These are phyloP conservation scores for Elaeagnus macrophylla DNA, from an alignment of 306 rosid species.

Conservation along the genomic window DNA sequence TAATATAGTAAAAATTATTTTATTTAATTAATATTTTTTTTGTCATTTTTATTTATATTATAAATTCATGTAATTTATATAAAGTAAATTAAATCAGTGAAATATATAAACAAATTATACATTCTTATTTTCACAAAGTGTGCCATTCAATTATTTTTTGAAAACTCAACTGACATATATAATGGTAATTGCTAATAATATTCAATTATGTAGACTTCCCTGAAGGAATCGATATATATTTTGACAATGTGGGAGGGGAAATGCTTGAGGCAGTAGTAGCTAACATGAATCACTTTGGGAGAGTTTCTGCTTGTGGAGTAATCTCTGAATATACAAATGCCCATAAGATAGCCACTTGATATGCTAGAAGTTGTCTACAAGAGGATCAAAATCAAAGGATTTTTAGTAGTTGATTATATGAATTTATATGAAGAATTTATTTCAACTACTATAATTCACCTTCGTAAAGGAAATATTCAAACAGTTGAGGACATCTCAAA, in stretches of 20 bases:
- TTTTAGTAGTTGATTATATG: conserved; percentile 35
- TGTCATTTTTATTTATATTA: too few species aligned
- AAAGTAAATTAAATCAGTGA: too few species aligned
- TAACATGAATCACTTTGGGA: conserved; percentile 59
- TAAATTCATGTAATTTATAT: too few species aligned
- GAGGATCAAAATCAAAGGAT: conserved; percentile 51
- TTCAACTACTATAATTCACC: conserved; percentile 27
- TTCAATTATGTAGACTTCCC: conserved; percentile 40
- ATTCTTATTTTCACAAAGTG: too few species aligned
- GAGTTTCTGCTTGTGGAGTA: conserved; percentile 57
- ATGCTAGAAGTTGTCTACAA: conserved; percentile 54
- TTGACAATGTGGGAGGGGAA: conserved; percentile 73
- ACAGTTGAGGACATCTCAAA: conserved; percentile 43
- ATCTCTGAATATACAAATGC: conserved; percentile 47
- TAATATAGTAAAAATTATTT: too few species aligned
- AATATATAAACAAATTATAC: too few species aligned
- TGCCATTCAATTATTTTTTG: too few species aligned
- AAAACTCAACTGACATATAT: too few species aligned
- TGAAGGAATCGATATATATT: conserved; percentile 65
- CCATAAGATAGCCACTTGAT: conserved; percentile 32
- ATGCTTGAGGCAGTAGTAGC: conserved; percentile 63
- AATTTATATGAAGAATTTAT: conserved; percentile 31
- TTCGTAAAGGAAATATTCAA: conserved; percentile 32
- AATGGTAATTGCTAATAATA: background rate
- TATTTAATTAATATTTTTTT: too few species aligned